phyloP scores from a whole-genome alignment of 148 eudicot species.

The Cornus controversa region DNA sequence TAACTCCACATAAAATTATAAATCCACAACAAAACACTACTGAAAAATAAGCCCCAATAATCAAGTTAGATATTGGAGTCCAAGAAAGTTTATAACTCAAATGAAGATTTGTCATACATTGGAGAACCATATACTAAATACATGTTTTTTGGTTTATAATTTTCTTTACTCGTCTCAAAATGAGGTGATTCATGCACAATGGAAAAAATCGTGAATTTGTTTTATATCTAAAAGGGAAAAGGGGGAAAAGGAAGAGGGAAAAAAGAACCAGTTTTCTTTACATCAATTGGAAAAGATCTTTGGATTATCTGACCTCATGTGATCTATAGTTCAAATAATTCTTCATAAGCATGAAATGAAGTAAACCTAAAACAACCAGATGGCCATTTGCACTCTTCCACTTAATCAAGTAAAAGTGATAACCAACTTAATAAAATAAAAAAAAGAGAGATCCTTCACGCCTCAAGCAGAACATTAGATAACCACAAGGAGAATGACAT shows the following conservation, averaged over 20 bases:
- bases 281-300: too few relatives aligned
- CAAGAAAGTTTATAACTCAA: not conserved
- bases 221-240: not conserved
- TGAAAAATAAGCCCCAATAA: too few relatives aligned
- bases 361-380: not conserved
- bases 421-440: too few relatives aligned
- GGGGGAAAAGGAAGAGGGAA: not conserved
- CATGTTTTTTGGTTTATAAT: not conserved
- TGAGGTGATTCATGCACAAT: not conserved
- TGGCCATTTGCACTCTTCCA: not conserved
- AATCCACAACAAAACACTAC: too few relatives aligned
- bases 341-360: not conserved
- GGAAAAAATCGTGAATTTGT: not conserved
- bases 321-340: not conserved
- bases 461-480: too few relatives aligned
- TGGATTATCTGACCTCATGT: not conserved
- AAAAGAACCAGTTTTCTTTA: too few relatives aligned
- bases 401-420: not conserved
- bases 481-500: not conserved
- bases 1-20: not conserved
- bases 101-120: too few relatives aligned
- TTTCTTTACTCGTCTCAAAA: not conserved
- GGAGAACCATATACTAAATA: not conserved
- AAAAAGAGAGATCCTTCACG: too few relatives aligned
- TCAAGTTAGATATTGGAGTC: not conserved